phyloP scores from a whole-genome alignment of 306 rosid genomes.

The Castanopsis chinensis region DNA sequence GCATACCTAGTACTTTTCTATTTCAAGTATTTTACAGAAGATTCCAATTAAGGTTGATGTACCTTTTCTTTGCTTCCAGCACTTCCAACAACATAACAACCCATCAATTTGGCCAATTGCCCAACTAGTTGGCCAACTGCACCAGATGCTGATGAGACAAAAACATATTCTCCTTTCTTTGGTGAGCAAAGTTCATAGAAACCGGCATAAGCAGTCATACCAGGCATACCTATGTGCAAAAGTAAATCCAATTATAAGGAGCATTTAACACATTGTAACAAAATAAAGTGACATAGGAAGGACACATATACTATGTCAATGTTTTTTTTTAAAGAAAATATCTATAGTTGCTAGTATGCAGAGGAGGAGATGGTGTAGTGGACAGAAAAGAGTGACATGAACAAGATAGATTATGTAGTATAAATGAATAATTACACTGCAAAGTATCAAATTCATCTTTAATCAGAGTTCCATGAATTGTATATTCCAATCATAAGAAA shows the following conservation, averaged over 20 bases:
- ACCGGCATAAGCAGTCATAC: constrained; percentile 52
- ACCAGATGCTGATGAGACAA: constrained; percentile 54
- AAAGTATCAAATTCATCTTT: no score
- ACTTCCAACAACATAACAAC: constrained; percentile 69
- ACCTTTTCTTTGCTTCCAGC: constrained; percentile 59
- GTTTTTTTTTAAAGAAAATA: neutral
- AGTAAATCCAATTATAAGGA: neutral
- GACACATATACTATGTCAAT: neutral
- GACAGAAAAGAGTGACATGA: no score
- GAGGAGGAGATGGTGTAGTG: no score
- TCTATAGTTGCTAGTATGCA: neutral
- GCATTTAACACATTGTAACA: neutral
- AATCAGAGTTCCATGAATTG: no score
- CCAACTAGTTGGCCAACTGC: constrained; percentile 62
- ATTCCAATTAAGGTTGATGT: neutral
- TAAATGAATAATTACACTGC: no score
- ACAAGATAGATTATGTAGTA: no score
- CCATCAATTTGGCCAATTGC: constrained; percentile 51
- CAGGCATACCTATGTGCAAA: constrained; percentile 43
- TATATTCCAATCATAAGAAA: neutral
- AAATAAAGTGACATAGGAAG: neutral
- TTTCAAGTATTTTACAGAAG: no score
- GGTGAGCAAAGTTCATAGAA: constrained; percentile 45
- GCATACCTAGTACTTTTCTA: no score
- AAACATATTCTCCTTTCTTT: constrained; percentile 49